A percentile compares a stretch with the other conserved stretches of the same genome.
Evolutionary conservation across 176 grass and related monocot genomes (phyloP).

Genomic region (Oryza meyeriana): DNA sequence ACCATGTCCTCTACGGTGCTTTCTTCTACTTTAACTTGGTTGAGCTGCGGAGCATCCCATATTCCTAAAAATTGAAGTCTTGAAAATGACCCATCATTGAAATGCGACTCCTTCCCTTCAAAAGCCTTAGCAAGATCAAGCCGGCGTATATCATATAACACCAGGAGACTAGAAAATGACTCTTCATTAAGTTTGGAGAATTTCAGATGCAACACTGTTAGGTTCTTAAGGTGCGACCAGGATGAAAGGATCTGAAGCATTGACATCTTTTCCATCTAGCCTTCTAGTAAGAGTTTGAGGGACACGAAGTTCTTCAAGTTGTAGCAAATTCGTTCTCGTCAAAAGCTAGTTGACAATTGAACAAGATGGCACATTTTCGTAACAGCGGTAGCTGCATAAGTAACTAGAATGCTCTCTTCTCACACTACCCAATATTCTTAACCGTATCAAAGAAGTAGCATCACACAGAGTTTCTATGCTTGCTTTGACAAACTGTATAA

Average conservation of each 20-base stretch:
- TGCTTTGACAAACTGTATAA: background rate
- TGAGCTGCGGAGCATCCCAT: background rate
- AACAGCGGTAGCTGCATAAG: background rate
- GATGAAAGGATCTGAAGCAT: background rate
- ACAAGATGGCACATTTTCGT: constrained; percentile 12
- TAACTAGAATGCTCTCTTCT: background rate
- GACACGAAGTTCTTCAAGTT: background rate
- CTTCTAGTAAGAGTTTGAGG: background rate
- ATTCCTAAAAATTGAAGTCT: background rate
- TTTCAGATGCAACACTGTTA: background rate
- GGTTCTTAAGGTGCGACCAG: background rate
- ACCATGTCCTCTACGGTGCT: background rate
- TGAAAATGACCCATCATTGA: background rate
- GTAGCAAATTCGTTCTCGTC: background rate
- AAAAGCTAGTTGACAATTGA: background rate
- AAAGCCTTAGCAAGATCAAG: background rate
- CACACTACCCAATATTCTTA: constrained; percentile 25
- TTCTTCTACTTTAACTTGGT: background rate
- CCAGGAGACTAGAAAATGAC: background rate
- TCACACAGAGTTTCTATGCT: background rate
- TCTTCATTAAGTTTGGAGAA: background rate
- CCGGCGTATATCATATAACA: background rate
- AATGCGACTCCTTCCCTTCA: background rate
- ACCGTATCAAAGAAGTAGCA: background rate
- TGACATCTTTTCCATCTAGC: background rate